These are phyloP conservation scores for Myxozyma nipponensis DNA, from an alignment of 805 yeast genomes.

Conservation along the genomic window DNA sequence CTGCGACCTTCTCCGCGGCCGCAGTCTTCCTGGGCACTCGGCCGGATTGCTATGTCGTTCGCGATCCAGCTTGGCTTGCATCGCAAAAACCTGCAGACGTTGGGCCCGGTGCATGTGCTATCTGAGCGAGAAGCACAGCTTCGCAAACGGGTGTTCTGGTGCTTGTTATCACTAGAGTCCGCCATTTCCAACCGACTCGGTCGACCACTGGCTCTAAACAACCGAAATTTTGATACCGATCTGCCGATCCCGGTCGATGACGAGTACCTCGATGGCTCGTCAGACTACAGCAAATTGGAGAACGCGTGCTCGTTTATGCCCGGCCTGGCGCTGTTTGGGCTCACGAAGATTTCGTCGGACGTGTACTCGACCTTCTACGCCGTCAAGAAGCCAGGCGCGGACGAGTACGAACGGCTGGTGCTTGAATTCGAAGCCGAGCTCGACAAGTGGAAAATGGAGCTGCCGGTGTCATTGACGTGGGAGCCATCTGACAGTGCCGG, in stretches of 20 bases:
- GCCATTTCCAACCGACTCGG: conserved; percentile 14
- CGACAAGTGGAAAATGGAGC: conserved; percentile 5
- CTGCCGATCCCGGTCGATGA: conserved; percentile 20
- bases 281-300: conserved; percentile 1
- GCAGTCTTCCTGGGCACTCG: conserved; percentile 18
- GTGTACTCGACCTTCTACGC: conserved; percentile 21
- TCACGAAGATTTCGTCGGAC: conserved; percentile 9
- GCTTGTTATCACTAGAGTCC: conserved; percentile 14
- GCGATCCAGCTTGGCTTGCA: conserved; percentile 24
- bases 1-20: conserved; percentile 24
- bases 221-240: conserved; percentile 10
- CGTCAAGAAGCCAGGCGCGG: conserved; percentile 12
- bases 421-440: conserved; percentile 15
- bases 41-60: conserved; percentile 17
- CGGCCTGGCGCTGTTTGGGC: conserved; percentile 15
- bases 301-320: conserved; percentile 19
- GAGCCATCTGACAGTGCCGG: conserved; percentile 13
- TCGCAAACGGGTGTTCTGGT: conserved; percentile 23
- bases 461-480: conserved; percentile 19
- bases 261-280: conserved; percentile 13
- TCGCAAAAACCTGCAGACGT: conserved; percentile 9
- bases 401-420: conserved; percentile 20
- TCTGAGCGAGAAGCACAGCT: conserved; percentile 14
- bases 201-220: conserved; percentile 16
- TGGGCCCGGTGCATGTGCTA: not conserved